A percentile compares a stretch with the other conserved stretches of the same genome.
These are phyloP conservation scores for Fagopyrum tataricum DNA, from an alignment of 148 eudicot genomes.

Conservation along the genomic window DNA sequence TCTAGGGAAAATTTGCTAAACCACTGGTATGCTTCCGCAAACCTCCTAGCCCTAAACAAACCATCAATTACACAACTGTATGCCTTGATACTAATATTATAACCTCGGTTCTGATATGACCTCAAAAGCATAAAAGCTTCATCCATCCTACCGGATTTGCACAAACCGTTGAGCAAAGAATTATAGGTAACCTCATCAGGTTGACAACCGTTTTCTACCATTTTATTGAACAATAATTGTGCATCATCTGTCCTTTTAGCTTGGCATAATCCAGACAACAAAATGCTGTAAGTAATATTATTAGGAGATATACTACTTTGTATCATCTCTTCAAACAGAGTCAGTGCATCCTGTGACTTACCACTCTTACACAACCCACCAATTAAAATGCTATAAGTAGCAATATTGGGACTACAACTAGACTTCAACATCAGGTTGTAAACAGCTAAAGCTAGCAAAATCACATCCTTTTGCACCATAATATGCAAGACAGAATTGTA, in stretches of 20 bases:
- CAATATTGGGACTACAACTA: slow-evolving; percentile 36
- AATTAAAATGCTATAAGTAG: slow-evolving; percentile 62
- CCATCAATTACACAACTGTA: slow-evolving; percentile 70
- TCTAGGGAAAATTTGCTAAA: slow-evolving; percentile 30
- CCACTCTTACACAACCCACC: slow-evolving; percentile 69
- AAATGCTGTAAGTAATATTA: slow-evolving; percentile 48
- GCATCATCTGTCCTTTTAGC: slow-evolving; percentile 63
- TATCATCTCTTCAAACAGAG: slow-evolving; percentile 68
- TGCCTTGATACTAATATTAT: slow-evolving; percentile 31
- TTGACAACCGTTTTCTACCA: slow-evolving; percentile 36
- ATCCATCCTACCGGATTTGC: slow-evolving; percentile 56
- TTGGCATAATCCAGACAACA: slow-evolving; percentile 58
- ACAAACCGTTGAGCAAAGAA: slow-evolving; percentile 62
- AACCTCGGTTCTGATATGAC: slow-evolving; percentile 39
- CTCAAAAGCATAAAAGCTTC: slow-evolving; percentile 39
- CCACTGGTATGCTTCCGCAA: slow-evolving; percentile 50
- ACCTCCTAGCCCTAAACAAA: slow-evolving; percentile 50
- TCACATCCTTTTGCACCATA: slow-evolving; percentile 42
- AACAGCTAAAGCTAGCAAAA: slow-evolving; percentile 58
- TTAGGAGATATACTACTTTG: slow-evolving; percentile 40
- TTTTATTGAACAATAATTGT: slow-evolving; percentile 32
- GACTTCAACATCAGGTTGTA: slow-evolving; percentile 70
- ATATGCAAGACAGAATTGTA: slow-evolving; percentile 58
- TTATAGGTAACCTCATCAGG: slow-evolving; percentile 52
- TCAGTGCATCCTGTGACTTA: slow-evolving; percentile 43